Conservation (phyloP, 1,284 basidiomycete genomes). For the Malassezia globosa region DNA sequence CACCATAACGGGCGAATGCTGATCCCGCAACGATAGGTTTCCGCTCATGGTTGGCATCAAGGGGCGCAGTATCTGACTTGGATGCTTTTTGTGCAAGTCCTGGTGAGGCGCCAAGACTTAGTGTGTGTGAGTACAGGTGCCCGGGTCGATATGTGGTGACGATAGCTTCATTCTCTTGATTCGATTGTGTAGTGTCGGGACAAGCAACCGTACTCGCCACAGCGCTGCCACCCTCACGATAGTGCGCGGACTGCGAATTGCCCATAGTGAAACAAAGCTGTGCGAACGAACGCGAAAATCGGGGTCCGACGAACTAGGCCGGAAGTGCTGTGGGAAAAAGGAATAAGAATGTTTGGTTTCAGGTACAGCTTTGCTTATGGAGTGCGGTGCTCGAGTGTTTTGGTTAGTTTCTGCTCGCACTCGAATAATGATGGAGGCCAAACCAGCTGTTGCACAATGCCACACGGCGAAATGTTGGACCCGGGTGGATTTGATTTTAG, state of each 20-base stretch:
- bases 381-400: no score
- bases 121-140: slow-evolving; percentile 15
- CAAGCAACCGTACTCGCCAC: no score
- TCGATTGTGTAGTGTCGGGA: not conserved
- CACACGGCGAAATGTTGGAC: no score
- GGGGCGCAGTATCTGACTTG: not conserved
- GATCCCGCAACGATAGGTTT: slow-evolving; percentile 1
- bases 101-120: not conserved
- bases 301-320: no score
- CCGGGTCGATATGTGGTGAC: slow-evolving; percentile 14
- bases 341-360: no score
- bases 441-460: no score
- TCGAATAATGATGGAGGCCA: no score
- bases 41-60: not conserved
- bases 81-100: not conserved
- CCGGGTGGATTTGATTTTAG: no score
- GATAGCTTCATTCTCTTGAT: not conserved
- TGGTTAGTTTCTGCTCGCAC: no score
- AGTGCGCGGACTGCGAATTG: slow-evolving; percentile 10
- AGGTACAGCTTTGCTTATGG: no score
- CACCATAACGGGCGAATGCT: not conserved
- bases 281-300: no score
- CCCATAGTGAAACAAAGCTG: slow-evolving; percentile 8
- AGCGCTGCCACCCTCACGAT: not conserved
- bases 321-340: no score